A percentile compares a stretch with the other conserved stretches of the same genome.
Evolutionary conservation across 2,329 filamentous ascomycete species (phyloP).

Genomic region (Fusarium domesticum): DNA sequence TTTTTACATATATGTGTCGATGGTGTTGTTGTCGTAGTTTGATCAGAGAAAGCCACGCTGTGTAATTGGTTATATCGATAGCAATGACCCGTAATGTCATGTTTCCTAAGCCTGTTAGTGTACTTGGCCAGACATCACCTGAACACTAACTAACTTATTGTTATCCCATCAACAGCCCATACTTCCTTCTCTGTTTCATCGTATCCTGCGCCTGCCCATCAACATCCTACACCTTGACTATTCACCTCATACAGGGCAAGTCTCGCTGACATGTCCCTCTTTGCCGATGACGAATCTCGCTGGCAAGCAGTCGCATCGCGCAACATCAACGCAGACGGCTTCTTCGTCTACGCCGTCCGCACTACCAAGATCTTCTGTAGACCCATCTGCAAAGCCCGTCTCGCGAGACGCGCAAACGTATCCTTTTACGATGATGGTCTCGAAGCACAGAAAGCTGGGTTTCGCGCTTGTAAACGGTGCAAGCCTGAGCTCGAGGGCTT

Average conservation of each 20-base stretch:
- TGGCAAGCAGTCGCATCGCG: conserved; percentile 38
- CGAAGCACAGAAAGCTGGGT: conserved; percentile 48
- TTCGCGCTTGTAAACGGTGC: conserved; percentile 57
- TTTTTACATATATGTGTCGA: too few species aligned
- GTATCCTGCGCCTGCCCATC: too few species aligned
- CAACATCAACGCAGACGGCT: conserved; percentile 36
- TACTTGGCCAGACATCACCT: too few species aligned
- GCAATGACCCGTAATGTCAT: conserved; percentile 27
- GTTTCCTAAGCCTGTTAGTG: too few species aligned
- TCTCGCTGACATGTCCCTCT: conserved; percentile 16
- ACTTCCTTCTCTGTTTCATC: too few species aligned
- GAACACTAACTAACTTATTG: too few species aligned
- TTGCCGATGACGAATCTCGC: conserved; percentile 32
- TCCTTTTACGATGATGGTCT: conserved; percentile 47
- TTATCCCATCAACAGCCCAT: too few species aligned
- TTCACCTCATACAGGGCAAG: too few species aligned
- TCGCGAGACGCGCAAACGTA: conserved; percentile 60
- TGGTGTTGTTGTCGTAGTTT: too few species aligned
- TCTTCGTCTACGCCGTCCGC: conserved; percentile 44
- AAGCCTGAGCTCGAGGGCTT: conserved; percentile 40
- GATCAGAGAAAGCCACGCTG: too few species aligned
- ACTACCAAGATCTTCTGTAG: conserved; percentile 56
- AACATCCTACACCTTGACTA: too few species aligned
- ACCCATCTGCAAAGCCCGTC: conserved; percentile 57
- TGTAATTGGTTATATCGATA: conserved; percentile 35